These are phyloP conservation scores for Globisporangium orthogonon DNA, from an alignment of 352 stramenopile species.

Conservation along the genomic window DNA sequence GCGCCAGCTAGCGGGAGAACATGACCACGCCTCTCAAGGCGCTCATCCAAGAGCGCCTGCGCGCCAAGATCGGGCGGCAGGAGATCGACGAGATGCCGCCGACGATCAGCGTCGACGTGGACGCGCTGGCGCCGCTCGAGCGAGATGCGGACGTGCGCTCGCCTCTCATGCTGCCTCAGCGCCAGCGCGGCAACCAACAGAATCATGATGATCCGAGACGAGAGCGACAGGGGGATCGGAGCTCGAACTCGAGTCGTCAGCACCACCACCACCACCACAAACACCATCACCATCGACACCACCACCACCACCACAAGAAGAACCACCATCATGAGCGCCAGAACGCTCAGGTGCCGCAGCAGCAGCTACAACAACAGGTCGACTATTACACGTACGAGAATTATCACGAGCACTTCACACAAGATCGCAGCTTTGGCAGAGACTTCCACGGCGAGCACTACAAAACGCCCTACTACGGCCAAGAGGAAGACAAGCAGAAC, in stretches of 20 bases:
- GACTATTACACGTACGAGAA: conserved; percentile 10
- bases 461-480: background rate
- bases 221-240: background rate
- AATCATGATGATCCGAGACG: background rate
- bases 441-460: conserved; percentile 3
- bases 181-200: background rate
- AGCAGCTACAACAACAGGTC: background rate
- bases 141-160: background rate
- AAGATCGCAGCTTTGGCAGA: background rate
- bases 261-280: conserved; percentile 4
- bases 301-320: conserved; percentile 12
- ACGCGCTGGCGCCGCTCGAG: conserved; percentile 3
- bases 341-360: conserved; percentile 8
- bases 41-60: conserved; percentile 65
- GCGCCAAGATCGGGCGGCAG: conserved; percentile 55
- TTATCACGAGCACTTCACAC: background rate
- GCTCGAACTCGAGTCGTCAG: conserved; percentile 4
- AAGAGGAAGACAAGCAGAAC: background rate
- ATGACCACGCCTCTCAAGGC: conserved; percentile 60
- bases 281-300: background rate
- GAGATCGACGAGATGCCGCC: conserved; percentile 12
- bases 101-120: conserved; percentile 1
- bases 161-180: conserved; percentile 3
- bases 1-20: background rate
- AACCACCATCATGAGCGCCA: conserved; percentile 7